These are phyloP conservation scores for Venturia pyrina DNA, from an alignment of 2,329 filamentous ascomycete genomes.

Conservation along the genomic window DNA sequence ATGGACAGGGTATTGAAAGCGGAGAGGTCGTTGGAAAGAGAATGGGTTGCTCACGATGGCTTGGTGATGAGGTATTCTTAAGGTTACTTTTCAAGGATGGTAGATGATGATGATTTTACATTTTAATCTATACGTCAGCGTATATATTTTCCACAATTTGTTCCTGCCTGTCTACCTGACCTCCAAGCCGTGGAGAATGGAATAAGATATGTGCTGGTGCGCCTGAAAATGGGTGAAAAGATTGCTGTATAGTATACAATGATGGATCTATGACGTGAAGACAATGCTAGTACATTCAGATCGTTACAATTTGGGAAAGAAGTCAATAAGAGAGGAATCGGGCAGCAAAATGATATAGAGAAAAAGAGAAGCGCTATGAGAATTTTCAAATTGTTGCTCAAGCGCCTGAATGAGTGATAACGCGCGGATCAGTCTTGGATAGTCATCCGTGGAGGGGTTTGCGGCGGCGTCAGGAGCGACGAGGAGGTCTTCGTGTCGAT, in stretches of 20 bases:
- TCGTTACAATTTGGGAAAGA: not conserved
- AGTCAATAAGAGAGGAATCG: not conserved
- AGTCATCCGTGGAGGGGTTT: not conserved
- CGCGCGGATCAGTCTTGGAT: not conserved
- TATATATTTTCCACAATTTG: not conserved
- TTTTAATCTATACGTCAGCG: not conserved
- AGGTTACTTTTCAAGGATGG: too few species aligned
- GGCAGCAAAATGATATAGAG: not conserved
- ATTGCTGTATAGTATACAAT: not conserved
- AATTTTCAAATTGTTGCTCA: not conserved
- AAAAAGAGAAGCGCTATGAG: not conserved
- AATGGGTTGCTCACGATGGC: too few species aligned
- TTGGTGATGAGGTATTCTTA: too few species aligned
- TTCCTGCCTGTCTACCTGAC: not conserved
- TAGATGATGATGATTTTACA: too few species aligned
- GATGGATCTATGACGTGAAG: not conserved
- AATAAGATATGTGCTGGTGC: not conserved
- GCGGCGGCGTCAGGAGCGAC: not conserved
- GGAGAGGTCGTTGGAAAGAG: too few species aligned
- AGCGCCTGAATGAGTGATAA: not conserved
- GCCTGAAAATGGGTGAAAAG: not conserved
- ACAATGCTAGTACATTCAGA: not conserved
- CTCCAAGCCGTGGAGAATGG: not conserved
- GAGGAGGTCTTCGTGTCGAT: not conserved
- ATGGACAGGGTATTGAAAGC: too few species aligned